These are phyloP conservation scores for Clitocybe nebularis DNA, from an alignment of 1,284 basidiomycete genomes.

Conservation along the genomic window DNA sequence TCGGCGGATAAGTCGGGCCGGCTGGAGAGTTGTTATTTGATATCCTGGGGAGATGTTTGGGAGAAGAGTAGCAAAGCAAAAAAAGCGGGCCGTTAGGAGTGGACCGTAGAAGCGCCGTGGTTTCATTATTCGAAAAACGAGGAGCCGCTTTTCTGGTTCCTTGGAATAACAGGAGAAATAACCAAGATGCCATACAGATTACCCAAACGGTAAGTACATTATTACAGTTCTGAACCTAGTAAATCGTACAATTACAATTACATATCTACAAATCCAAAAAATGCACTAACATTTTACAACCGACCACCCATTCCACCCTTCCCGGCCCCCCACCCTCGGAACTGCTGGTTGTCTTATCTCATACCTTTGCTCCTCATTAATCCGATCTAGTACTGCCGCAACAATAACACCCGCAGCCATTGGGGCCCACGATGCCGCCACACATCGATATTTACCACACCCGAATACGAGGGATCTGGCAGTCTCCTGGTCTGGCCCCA, in stretches of 20 bases:
- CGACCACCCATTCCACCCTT: conserved; percentile 40
- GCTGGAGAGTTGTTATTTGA: no score
- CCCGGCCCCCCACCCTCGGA: conserved; percentile 31
- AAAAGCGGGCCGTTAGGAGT: no score
- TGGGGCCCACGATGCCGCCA: conserved; percentile 44
- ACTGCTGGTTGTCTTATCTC: conserved; percentile 29
- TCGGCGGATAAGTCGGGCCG: no score
- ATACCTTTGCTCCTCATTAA: conserved; percentile 25
- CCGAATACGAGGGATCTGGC: conserved; percentile 41
- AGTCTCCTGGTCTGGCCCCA: conserved; percentile 17
- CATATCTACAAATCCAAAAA: not conserved
- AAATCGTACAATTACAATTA: not conserved
- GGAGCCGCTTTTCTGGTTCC: no score
- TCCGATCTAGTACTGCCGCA: conserved; percentile 33
- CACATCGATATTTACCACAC: conserved; percentile 35
- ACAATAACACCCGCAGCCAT: conserved; percentile 43
- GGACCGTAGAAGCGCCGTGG: no score
- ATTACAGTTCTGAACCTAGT: no score
- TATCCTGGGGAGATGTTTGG: no score
- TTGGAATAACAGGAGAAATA: no score
- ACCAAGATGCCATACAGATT: no score
- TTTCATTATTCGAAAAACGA: no score
- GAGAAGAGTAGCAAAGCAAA: no score
- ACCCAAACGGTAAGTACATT: no score
- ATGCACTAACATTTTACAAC: conserved; percentile 9